These are phyloP conservation scores for Fusarium solani-melongenae DNA, from an alignment of 2,329 filamentous ascomycete species.

Conservation along the genomic window DNA sequence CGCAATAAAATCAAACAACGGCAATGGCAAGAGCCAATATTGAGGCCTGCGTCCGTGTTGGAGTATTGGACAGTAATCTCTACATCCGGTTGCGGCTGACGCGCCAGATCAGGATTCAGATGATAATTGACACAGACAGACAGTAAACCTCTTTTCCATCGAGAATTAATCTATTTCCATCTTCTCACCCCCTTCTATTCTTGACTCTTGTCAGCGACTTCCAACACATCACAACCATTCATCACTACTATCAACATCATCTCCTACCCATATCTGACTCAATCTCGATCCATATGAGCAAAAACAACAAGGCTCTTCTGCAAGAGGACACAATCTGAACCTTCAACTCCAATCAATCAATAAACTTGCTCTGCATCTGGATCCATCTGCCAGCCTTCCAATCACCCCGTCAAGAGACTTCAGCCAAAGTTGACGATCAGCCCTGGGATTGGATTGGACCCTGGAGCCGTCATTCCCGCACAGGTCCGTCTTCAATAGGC, in stretches of 20 bases:
- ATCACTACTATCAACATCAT: neutral
- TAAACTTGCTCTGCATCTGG: neutral
- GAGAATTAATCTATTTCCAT: neutral
- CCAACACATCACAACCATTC: neutral
- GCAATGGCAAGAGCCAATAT: neutral
- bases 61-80: neutral
- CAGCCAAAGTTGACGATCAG: neutral
- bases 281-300: neutral
- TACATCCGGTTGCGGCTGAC: neutral
- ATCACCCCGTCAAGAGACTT: slow-evolving; percentile 3
- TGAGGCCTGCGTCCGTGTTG: neutral
- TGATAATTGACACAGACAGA: neutral
- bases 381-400: slow-evolving; percentile 2
- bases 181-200: neutral
- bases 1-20: neutral
- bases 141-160: neutral
- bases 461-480: neutral
- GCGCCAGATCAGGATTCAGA: neutral
- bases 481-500: slow-evolving; percentile 13
- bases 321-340: neutral
- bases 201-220: neutral
- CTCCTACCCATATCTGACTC: neutral
- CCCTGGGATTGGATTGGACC: slow-evolving; percentile 6
- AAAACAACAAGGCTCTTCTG: neutral
- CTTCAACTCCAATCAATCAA: neutral